A percentile compares a stretch with the other conserved stretches of the same genome.
phyloP scores from a whole-genome alignment of 805 yeast genomes.

The Jamesozyma spencerorum region DNA sequence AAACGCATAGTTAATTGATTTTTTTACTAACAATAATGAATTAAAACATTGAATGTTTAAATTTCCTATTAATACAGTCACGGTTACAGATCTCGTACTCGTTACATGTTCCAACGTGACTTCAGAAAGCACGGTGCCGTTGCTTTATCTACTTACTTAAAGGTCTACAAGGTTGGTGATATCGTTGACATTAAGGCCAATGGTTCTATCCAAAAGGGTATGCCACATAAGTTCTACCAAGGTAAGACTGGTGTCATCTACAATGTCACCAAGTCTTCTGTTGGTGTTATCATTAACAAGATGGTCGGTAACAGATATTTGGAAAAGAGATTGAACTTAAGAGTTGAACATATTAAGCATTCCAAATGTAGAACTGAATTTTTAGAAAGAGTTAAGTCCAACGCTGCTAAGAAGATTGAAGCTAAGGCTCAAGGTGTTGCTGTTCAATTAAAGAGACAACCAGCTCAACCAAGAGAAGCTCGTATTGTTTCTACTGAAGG shows the following conservation, averaged over 20 bases:
- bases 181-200: constrained; percentile 99
- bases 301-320: constrained; percentile 98
- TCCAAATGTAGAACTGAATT: constrained; percentile 99
- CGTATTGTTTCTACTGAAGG: constrained; percentile 74
- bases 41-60: neutral
- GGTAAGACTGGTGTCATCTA: constrained; percentile 99
- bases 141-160: constrained; percentile 93
- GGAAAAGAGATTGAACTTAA: constrained; percentile 97
- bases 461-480: constrained; percentile 94
- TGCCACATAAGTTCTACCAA: constrained; percentile 99
- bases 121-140: constrained; percentile 92
- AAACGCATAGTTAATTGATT: too few relatives aligned
- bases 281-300: constrained; percentile 97
- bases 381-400: constrained; percentile 94
- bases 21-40: neutral
- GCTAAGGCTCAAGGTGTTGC: constrained; percentile 92
- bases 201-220: constrained; percentile 99
- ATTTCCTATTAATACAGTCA: constrained; percentile 42
- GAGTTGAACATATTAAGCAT: constrained; percentile 98
- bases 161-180: constrained; percentile 97
- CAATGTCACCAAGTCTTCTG: constrained; percentile 98
- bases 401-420: constrained; percentile 87
- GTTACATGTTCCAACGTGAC: constrained; percentile 99
- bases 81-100: constrained; percentile 99
- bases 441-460: constrained; percentile 94